These are phyloP conservation scores for Nymphaea thermarum DNA, from an alignment of 164 flowering plant species.

Conservation along the genomic window DNA sequence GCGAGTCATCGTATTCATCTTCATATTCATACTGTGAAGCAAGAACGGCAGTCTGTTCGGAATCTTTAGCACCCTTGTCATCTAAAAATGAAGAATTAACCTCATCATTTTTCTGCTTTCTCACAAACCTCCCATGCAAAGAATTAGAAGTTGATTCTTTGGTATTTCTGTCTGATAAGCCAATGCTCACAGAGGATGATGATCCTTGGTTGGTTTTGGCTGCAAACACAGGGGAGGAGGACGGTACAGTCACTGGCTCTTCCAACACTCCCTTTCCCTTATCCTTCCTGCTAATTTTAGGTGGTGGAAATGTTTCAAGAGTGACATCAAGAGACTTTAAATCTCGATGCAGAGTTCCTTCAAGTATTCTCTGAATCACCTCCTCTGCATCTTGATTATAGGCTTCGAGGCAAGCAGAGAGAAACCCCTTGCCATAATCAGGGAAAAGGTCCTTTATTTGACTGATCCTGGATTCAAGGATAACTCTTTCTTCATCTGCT, in stretches of 20 bases:
- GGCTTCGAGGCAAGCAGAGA: conserved; percentile 80
- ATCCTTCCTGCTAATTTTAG: conserved; percentile 36
- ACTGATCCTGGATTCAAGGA: conserved; percentile 79
- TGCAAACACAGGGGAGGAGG: background rate
- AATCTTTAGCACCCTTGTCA: conserved; percentile 27
- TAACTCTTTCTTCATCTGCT: conserved; percentile 61
- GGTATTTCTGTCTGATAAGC: background rate
- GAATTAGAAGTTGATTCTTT: conserved; percentile 27
- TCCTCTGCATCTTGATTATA: conserved; percentile 86
- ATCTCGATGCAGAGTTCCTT: conserved; percentile 81
- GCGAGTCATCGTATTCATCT: conserved; percentile 97
- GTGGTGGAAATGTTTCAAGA: conserved; percentile 34
- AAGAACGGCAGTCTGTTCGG: conserved; percentile 34
- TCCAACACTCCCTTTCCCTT: conserved; percentile 75
- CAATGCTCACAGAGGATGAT: conserved; percentile 7
- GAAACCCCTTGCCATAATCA: conserved; percentile 79
- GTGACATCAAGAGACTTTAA: conserved; percentile 55
- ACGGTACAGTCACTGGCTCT: conserved; percentile 18
- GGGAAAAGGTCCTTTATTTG: conserved; percentile 93
- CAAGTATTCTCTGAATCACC: conserved; percentile 91
- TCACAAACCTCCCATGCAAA: conserved; percentile 56
- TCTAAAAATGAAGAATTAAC: conserved; percentile 29
- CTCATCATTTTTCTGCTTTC: conserved; percentile 41
- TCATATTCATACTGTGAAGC: conserved; percentile 75
- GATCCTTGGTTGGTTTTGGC: background rate